Evolutionary conservation across 768 basidiomycete species (phyloP).

Genomic region (Xerocomus potaroensis): DNA sequence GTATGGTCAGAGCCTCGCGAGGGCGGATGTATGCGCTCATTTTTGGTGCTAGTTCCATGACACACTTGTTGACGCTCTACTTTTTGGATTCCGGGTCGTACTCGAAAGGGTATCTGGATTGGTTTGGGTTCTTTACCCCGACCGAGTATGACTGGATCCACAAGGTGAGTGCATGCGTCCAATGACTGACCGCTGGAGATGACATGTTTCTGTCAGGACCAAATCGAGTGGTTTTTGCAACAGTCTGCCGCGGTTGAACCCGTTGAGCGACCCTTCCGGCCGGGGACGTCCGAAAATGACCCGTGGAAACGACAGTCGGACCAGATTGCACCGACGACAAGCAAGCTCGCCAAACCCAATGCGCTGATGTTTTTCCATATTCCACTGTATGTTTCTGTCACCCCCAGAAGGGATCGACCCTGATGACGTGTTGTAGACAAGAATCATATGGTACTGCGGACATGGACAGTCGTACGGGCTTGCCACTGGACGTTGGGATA

Average conservation of each 20-base stretch:
- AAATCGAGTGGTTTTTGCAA: conserved; percentile 89
- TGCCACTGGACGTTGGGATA: conserved; percentile 65
- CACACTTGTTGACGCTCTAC: conserved; percentile 85
- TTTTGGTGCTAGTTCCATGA: conserved; percentile 61
- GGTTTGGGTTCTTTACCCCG: conserved; percentile 55
- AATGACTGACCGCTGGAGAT: background rate
- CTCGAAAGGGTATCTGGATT: conserved; percentile 53
- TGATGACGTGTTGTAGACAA: conserved; percentile 39
- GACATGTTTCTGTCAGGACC: conserved; percentile 36
- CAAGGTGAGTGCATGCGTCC: conserved; percentile 39
- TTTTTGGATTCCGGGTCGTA: conserved; percentile 89
- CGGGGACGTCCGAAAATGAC: conserved; percentile 61
- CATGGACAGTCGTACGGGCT: conserved; percentile 52
- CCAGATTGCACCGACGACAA: conserved; percentile 52
- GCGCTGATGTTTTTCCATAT: conserved; percentile 99
- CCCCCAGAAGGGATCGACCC: background rate
- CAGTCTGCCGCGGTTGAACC: conserved; percentile 71
- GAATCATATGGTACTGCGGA: conserved; percentile 77
- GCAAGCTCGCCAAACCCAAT: conserved; percentile 83
- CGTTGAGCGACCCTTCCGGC: conserved; percentile 80
- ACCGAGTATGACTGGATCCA: conserved; percentile 86
- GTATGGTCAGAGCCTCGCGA: conserved; percentile 44
- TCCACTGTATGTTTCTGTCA: conserved; percentile 59
- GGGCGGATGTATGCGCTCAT: conserved; percentile 5
- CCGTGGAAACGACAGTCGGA: conserved; percentile 61